These are phyloP conservation scores for Wilcoxina mikolae DNA, from an alignment of 495 filamentous ascomycete genomes.

Conservation along the genomic window DNA sequence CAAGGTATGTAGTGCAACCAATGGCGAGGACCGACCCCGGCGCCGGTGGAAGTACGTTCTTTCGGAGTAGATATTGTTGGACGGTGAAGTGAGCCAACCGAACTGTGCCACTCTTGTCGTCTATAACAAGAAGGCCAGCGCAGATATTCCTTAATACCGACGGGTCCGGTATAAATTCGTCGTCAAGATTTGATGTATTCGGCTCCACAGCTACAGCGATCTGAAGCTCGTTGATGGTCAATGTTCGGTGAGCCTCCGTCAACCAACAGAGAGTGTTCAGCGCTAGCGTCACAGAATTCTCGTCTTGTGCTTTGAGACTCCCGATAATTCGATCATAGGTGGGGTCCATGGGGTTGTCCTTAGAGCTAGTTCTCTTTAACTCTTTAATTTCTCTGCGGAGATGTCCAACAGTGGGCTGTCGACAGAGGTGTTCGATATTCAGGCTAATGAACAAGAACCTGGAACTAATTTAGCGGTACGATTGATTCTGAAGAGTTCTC, in stretches of 20 bases:
- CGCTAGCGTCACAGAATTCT: conserved; percentile 2
- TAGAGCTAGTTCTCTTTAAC: conserved; percentile 6
- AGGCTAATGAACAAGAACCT: conserved; percentile 17
- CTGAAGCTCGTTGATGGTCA: conserved; percentile 15
- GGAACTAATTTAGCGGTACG: neutral
- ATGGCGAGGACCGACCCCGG: neutral
- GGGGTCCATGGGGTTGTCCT: neutral
- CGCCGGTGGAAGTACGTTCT: neutral
- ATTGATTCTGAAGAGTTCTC: neutral
- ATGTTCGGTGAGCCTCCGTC: conserved; percentile 6
- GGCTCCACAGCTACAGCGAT: conserved; percentile 9
- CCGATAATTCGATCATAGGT: conserved; percentile 11
- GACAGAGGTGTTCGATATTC: conserved; percentile 12
- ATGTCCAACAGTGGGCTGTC: conserved; percentile 6
- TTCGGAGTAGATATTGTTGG: conserved; percentile 14
- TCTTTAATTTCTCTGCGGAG: conserved; percentile 6
- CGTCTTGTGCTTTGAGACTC: conserved; percentile 1
- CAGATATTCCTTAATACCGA: conserved; percentile 13
- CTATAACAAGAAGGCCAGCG: conserved; percentile 9
- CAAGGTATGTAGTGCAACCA: conserved; percentile 11
- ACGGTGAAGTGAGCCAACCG: conserved; percentile 13
- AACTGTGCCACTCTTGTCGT: conserved; percentile 4
- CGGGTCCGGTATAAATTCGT: neutral
- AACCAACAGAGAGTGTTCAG: conserved; percentile 9
- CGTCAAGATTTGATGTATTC: conserved; percentile 8